Evolutionary conservation across 148 eudicot genomes (phyloP).

Genomic region (Chenopodium berlandieri): DNA sequence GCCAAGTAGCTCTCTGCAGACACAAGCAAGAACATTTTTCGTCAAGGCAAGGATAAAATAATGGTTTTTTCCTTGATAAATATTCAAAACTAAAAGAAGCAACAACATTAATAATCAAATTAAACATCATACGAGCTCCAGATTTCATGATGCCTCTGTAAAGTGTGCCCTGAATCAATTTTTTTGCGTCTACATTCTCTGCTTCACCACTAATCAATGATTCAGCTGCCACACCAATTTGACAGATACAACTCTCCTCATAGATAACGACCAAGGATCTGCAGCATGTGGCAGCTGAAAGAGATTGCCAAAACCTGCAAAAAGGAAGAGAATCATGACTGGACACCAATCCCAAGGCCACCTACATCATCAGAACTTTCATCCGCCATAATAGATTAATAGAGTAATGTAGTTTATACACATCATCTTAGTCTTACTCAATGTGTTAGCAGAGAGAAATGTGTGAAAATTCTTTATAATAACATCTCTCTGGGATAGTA

Average conservation of each 20-base stretch:
- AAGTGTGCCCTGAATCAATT: constrained; percentile 65
- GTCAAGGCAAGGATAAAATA: background rate
- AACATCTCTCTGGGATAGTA: background rate
- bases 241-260: constrained; percentile 64
- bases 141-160: constrained; percentile 66
- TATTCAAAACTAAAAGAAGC: background rate
- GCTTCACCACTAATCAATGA: constrained; percentile 47
- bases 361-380: background rate
- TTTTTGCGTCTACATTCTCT: constrained; percentile 46
- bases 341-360: constrained; percentile 16
- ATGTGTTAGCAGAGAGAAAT: background rate
- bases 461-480: background rate
- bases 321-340: constrained; percentile 8
- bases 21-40: constrained; percentile 6
- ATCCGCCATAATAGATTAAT: background rate
- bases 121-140: constrained; percentile 60
- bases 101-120: background rate
- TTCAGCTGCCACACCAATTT: constrained; percentile 69
- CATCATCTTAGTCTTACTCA: background rate
- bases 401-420: background rate
- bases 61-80: background rate
- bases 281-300: constrained; percentile 77
- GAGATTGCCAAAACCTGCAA: constrained; percentile 82
- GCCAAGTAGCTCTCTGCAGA: constrained; percentile 91
- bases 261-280: constrained; percentile 75